phyloP scores from a whole-genome alignment of 2,329 filamentous ascomycete genomes.

The Xylaria sp. region DNA sequence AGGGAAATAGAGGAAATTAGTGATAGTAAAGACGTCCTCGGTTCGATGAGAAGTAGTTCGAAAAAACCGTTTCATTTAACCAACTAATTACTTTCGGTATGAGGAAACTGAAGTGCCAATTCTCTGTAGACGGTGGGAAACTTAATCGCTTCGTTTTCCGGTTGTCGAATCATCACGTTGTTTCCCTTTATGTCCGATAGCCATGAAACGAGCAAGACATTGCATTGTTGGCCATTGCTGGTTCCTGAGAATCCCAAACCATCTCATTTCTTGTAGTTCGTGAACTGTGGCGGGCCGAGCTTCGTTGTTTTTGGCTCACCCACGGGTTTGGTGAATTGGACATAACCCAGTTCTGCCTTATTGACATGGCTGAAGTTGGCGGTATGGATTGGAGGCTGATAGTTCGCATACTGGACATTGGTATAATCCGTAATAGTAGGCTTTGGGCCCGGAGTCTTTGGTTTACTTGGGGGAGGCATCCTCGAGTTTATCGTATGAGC shows the following conservation, averaged over 20 bases:
- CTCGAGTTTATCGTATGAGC: background rate
- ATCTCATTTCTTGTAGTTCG: slow-evolving; percentile 5
- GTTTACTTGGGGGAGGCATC: background rate
- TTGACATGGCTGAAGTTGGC: slow-evolving; percentile 10
- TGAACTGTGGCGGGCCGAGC: background rate
- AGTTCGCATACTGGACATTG: slow-evolving; percentile 11
- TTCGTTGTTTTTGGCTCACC: slow-evolving; percentile 15
- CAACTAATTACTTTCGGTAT: background rate
- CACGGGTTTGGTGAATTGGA: slow-evolving; percentile 14
- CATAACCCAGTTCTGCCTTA: background rate
- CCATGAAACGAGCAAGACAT: background rate
- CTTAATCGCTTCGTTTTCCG: background rate
- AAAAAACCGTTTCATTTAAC: background rate
- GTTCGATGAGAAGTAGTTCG: background rate
- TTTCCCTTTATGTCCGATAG: background rate
- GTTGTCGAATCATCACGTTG: background rate
- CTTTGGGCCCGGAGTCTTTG: background rate
- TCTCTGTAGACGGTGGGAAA: background rate
- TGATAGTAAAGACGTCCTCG: too few species aligned
- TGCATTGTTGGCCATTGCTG: background rate
- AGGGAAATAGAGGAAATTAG: background rate
- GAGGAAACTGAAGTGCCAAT: background rate
- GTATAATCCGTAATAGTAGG: background rate
- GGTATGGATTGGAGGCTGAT: background rate
- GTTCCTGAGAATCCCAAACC: background rate